These are phyloP conservation scores for Dothistroma septosporum DNA, from an alignment of 2,329 filamentous ascomycete species.

Conservation along the genomic window DNA sequence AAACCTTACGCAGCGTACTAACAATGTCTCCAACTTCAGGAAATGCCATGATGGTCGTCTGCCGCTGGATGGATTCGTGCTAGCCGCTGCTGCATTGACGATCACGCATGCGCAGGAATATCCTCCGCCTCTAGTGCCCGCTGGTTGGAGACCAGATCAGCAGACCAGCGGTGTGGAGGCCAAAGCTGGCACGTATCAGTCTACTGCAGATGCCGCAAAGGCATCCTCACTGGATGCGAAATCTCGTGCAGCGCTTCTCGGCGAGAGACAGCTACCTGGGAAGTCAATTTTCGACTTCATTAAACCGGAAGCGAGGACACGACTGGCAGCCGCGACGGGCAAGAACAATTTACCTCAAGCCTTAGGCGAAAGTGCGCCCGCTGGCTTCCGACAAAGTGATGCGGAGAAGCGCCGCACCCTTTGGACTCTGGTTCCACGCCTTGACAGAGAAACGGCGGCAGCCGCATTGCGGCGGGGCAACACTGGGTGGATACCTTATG, in stretches of 20 bases:
- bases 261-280: slow-evolving; percentile 74
- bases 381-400: slow-evolving; percentile 59
- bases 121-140: slow-evolving; percentile 63
- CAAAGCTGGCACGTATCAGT: slow-evolving; percentile 50
- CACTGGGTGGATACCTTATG: slow-evolving; percentile 74
- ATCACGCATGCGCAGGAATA: slow-evolving; percentile 51
- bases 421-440: slow-evolving; percentile 45
- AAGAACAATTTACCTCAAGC: slow-evolving; percentile 73
- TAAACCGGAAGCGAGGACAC: slow-evolving; percentile 69
- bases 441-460: slow-evolving; percentile 42
- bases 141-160: slow-evolving; percentile 65
- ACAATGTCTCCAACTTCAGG: slow-evolving; percentile 49
- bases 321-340: slow-evolving; percentile 70
- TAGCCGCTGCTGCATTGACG: slow-evolving; percentile 51
- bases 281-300: slow-evolving; percentile 97
- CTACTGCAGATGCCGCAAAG: slow-evolving; percentile 73
- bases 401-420: slow-evolving; percentile 57
- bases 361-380: slow-evolving; percentile 65
- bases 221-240: slow-evolving; percentile 70
- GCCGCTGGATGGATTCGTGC: slow-evolving; percentile 74
- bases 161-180: slow-evolving; percentile 31
- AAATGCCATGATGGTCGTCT: slow-evolving; percentile 80
- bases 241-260: slow-evolving; percentile 72
- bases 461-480: slow-evolving; percentile 47
- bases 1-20: slow-evolving; percentile 41